Percentiles rank a stretch among this genome's conserved stretches.
These are phyloP conservation scores for Forsythia suspensa DNA, from an alignment of 257 asterid genomes.

Conservation along the genomic window DNA sequence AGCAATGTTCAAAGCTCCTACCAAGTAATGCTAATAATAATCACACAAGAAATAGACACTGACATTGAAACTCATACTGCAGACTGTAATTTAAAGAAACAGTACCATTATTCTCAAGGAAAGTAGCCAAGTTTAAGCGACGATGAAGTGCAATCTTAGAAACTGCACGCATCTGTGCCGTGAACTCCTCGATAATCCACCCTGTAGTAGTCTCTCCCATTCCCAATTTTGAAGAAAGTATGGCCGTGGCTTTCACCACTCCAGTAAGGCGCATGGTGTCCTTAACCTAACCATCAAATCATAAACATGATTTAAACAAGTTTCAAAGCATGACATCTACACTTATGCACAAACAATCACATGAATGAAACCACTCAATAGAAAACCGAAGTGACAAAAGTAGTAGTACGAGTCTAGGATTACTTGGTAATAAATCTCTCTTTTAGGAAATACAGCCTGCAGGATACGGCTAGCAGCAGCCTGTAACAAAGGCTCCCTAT, in stretches of 20 bases:
- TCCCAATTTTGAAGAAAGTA: conserved; percentile 78
- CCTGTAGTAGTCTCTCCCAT: conserved; percentile 78
- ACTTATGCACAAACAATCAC: background rate
- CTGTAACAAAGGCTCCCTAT: conserved; percentile 83
- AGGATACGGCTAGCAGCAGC: conserved; percentile 85
- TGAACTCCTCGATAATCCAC: conserved; percentile 92
- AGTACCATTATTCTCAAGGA: conserved; percentile 82
- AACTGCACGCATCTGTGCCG: conserved; percentile 95
- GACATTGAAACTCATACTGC: background rate
- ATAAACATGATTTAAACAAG: conserved; percentile 19
- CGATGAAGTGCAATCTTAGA: conserved; percentile 95
- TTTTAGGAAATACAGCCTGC: conserved; percentile 82
- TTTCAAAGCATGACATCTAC: background rate
- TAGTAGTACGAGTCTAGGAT: conserved; percentile 20
- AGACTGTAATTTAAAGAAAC: background rate
- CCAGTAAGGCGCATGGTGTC: conserved; percentile 90
- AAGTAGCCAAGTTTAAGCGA: conserved; percentile 79
- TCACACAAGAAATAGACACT: background rate
- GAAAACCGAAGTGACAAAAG: conserved; percentile 15
- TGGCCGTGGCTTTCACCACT: conserved; percentile 80
- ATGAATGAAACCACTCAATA: background rate
- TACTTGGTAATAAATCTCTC: conserved; percentile 91
- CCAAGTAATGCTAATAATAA: conserved; percentile 5
- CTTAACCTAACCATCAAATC: conserved; percentile 61
- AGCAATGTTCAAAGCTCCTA: background rate